Evolutionary conservation across 495 filamentous ascomycete genomes (phyloP).

Genomic region (Hypoxylon cercidicola): DNA sequence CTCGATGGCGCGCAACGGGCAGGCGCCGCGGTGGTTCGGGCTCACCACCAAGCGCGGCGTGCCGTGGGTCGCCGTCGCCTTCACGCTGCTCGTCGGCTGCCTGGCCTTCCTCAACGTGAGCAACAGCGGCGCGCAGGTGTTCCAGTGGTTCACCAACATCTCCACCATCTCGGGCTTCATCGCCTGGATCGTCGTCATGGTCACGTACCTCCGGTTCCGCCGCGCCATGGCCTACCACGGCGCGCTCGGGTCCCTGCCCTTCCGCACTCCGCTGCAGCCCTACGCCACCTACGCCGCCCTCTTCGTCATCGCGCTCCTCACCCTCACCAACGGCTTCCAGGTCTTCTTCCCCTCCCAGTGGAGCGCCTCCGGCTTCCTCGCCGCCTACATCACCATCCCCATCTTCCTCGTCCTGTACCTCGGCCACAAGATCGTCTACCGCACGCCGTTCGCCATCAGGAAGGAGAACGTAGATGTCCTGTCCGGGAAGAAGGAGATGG

Average conservation of each 20-base stretch:
- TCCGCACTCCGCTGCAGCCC: conserved; percentile 54
- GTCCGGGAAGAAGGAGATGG: conserved; percentile 63
- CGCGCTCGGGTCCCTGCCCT: conserved; percentile 52
- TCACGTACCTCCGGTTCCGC: conserved; percentile 61
- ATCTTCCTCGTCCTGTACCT: conserved; percentile 55
- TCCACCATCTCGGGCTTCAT: conserved; percentile 61
- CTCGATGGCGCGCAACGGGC: conserved; percentile 69
- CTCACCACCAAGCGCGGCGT: conserved; percentile 67
- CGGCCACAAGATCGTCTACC: conserved; percentile 51
- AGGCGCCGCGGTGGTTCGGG: conserved; percentile 68
- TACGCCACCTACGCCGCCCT: conserved; percentile 54
- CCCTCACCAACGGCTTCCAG: conserved; percentile 61
- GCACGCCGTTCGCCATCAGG: conserved; percentile 46
- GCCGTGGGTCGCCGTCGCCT: conserved; percentile 69
- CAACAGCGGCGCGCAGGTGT: conserved; percentile 65
- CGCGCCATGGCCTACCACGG: conserved; percentile 51
- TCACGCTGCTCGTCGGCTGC: conserved; percentile 61
- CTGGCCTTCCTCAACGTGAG: conserved; percentile 72
- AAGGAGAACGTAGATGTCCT: conserved; percentile 54
- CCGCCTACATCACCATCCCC: conserved; percentile 61
- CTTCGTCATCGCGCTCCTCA: conserved; percentile 51
- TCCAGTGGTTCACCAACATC: conserved; percentile 68
- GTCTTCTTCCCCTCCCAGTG: conserved; percentile 51
- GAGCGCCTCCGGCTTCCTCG: conserved; percentile 53
- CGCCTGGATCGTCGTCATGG: conserved; percentile 61